phyloP scores from a whole-genome alignment of 192 early-diverging fungal genomes.

The Linderina pennispora region DNA sequence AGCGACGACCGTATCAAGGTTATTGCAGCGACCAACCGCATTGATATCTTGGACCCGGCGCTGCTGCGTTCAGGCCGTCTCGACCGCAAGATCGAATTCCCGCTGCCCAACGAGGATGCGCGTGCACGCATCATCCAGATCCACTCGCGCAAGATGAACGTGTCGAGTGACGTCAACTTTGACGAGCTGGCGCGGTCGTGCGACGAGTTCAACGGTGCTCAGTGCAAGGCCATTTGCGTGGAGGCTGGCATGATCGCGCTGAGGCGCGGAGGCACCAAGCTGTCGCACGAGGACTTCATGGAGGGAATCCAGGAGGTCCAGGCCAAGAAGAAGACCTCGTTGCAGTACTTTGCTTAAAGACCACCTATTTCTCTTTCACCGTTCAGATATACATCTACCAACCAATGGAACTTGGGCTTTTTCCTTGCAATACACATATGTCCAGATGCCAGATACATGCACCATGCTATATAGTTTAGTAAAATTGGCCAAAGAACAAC shows the following conservation, averaged over 20 bases:
- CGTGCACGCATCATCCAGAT: conserved; percentile 95
- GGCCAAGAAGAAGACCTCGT: conserved; percentile 97
- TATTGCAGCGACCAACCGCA: conserved; percentile 97
- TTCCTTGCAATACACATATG: too few species aligned
- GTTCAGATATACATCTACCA: too few species aligned
- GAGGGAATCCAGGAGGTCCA: conserved; percentile 97
- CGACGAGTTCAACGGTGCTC: conserved; percentile 99
- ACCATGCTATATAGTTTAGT: too few species aligned
- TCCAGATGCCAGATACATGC: too few species aligned
- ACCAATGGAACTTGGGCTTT: too few species aligned
- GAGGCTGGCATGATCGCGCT: conserved; percentile 98
- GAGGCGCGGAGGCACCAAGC: conserved; percentile 76
- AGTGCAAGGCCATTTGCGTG: conserved; percentile 98
- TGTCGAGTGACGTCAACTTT: conserved; percentile 90
- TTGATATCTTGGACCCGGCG: conserved; percentile 89
- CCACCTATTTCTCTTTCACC: background rate
- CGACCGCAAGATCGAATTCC: conserved; percentile 94
- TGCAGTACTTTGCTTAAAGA: conserved; percentile 80
- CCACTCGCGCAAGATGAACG: conserved; percentile 98
- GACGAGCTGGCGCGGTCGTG: conserved; percentile 91
- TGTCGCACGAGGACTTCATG: conserved; percentile 97
- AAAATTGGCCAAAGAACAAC: too few species aligned
- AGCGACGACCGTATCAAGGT: conserved; percentile 97
- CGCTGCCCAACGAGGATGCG: conserved; percentile 87
- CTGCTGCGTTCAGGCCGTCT: conserved; percentile 82